Evolutionary conservation across 768 basidiomycete species (phyloP), one percentile per base, ranked within the genome.

Genomic region (Sarcomyxa edulis): DNA sequence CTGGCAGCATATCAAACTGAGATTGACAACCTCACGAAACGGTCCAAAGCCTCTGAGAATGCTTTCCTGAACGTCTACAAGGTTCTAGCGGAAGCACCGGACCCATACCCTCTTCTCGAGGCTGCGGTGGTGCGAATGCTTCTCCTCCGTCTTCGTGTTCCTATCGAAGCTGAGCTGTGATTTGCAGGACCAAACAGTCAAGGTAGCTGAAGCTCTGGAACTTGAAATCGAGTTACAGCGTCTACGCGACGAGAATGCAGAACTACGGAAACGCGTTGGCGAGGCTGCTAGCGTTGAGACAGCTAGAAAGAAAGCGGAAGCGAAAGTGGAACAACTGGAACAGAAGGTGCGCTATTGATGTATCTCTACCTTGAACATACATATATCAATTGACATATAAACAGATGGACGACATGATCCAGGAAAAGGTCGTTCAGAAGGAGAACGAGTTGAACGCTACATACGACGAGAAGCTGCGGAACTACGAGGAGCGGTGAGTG

Each of bases 31-130:
- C 78, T 99, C 47, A 98, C 95, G 0, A 86, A 89, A 49, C 84
- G 96, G 7, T 89, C 84, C 26, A 97, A 97, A 56, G 62, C 76
- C 16, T 86, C 93, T 7, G 96, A 99, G 69, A 94, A 87, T 52
- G 89, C 93, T 1, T 98, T 99, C 62, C 69, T 98, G n/a, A 90
- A 82, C 50, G 84, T 94, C 14, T 98, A 98, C 72, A 98, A 98
- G 57, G 78, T 95, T 15, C 64, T 99, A 6, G 93, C 95, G 0
- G 96, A 99, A 53, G 95, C 90, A 3, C 96, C 95, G 0, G 96
- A 99, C 58, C 96, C 96, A 11, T 96, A 95, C 56, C 96, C 96
- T 7, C 70, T 98, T 6, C 78, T 99, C 10, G 95, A 99, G 53
- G 90, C 83, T 9, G 94, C 92, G 8, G 88, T 98, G 21, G 89